A percentile compares a stretch with the other conserved stretches of the same genome.
Conservation (phyloP, 176 grass and related monocot species). For the Zea luxurians region DNA sequence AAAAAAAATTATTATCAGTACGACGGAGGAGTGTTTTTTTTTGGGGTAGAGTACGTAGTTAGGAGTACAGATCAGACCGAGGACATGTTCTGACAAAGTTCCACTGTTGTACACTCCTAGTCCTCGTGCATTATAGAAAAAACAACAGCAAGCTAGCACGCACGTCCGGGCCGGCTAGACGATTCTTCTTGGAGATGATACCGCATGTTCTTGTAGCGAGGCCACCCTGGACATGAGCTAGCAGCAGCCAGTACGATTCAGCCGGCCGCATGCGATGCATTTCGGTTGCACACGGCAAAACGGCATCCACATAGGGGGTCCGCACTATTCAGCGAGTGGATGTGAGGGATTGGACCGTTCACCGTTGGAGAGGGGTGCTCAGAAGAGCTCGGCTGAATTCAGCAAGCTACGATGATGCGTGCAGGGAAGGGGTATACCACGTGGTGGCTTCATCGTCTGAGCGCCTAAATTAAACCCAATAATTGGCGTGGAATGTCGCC, state of each 20-base stretch:
- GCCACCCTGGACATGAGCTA: background rate
- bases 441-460: background rate
- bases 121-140: background rate
- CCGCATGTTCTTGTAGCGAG: slow-evolving; percentile 6
- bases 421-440: background rate
- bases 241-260: background rate
- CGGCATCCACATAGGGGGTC: background rate
- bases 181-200: background rate
- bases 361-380: background rate
- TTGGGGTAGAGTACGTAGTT: background rate
- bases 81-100: background rate
- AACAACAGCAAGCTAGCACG: background rate
- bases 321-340: too few relatives aligned
- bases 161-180: background rate
- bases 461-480: slow-evolving; percentile 10
- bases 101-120: background rate
- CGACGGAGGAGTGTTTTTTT: background rate
- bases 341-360: too few relatives aligned
- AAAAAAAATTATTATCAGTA: background rate
- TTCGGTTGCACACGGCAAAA: background rate
- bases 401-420: background rate
- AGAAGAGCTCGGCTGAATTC: background rate
- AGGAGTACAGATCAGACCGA: background rate
- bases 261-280: background rate
- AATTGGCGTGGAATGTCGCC: background rate